phyloP scores from a whole-genome alignment of 495 filamentous ascomycete species.

The Chaetomium cochliodes region DNA sequence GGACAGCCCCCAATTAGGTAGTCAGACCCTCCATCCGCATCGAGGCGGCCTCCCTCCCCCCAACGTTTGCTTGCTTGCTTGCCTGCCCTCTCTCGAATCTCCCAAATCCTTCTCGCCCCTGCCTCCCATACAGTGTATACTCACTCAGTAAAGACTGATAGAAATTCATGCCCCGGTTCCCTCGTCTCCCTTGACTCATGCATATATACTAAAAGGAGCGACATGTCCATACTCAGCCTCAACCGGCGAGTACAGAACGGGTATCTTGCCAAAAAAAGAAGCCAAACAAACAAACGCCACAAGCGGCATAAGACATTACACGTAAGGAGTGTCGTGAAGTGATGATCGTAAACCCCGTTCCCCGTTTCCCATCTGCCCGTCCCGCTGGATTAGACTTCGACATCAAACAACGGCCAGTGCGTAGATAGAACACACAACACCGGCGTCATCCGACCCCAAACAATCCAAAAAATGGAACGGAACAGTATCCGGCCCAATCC shows the following conservation, averaged over 20 bases:
- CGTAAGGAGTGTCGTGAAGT: conserved; percentile 16
- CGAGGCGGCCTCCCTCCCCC: not conserved
- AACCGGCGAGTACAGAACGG: conserved; percentile 9
- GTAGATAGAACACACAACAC: too few species aligned
- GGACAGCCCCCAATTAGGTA: not conserved
- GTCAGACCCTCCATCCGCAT: not conserved
- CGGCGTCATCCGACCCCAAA: too few species aligned
- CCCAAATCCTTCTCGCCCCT: not conserved
- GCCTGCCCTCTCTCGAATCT: not conserved
- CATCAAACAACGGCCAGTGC: not conserved
- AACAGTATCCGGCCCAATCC: not conserved
- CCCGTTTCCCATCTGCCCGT: not conserved
- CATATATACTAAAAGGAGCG: not conserved
- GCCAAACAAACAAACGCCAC: conserved; percentile 8
- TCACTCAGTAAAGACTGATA: conserved; percentile 3
- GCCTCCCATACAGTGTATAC: conserved; percentile 6
- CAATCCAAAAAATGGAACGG: not conserved
- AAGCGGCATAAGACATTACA: conserved; percentile 6
- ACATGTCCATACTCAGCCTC: conserved; percentile 14
- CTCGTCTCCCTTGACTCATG: not conserved
- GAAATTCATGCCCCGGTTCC: not conserved
- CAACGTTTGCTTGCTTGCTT: not conserved
- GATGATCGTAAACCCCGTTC: not conserved
- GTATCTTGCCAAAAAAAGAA: conserved; percentile 12
- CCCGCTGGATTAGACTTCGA: not conserved